These are phyloP conservation scores for Coemansia guatemalensis DNA, from an alignment of 192 early-diverging fungal species.

Conservation along the genomic window DNA sequence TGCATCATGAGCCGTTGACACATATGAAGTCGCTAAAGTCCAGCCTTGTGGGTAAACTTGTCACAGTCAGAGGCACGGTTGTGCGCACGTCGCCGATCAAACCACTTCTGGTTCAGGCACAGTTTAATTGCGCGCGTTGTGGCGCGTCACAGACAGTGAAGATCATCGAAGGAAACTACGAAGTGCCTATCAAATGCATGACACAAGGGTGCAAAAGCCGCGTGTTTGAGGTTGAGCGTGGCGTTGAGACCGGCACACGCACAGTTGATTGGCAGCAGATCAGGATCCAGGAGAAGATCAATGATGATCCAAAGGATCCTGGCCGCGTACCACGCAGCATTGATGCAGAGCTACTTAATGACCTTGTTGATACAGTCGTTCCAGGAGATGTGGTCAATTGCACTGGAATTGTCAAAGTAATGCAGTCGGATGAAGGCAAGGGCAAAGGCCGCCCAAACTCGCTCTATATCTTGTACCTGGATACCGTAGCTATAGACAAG, in stretches of 20 bases:
- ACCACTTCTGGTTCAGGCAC: constrained; percentile 62
- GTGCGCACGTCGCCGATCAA: constrained; percentile 75
- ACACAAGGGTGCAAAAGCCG: constrained; percentile 66
- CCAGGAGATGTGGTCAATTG: constrained; percentile 82
- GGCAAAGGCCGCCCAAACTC: constrained; percentile 54
- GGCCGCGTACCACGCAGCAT: constrained; percentile 74
- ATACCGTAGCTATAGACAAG: constrained; percentile 66
- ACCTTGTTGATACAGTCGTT: constrained; percentile 73
- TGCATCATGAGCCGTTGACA: constrained; percentile 56
- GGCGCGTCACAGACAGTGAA: constrained; percentile 56
- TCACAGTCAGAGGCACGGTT: constrained; percentile 75
- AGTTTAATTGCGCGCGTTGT: constrained; percentile 66
- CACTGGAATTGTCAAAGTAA: constrained; percentile 76
- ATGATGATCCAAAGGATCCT: constrained; percentile 67
- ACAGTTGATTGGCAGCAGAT: constrained; percentile 81
- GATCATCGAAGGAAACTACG: constrained; percentile 66
- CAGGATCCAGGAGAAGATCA: constrained; percentile 78
- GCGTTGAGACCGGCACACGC: constrained; percentile 48
- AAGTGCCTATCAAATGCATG: constrained; percentile 60
- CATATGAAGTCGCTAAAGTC: constrained; percentile 73
- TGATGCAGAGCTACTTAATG: constrained; percentile 73
- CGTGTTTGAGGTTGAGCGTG: constrained; percentile 62
- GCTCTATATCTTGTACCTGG: constrained; percentile 74
- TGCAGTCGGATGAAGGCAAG: constrained; percentile 62
- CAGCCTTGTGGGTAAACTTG: constrained; percentile 67